Evolutionary conservation across 2,329 filamentous ascomycete genomes (phyloP).

Genomic region (Pseudopithomyces chartarum): DNA sequence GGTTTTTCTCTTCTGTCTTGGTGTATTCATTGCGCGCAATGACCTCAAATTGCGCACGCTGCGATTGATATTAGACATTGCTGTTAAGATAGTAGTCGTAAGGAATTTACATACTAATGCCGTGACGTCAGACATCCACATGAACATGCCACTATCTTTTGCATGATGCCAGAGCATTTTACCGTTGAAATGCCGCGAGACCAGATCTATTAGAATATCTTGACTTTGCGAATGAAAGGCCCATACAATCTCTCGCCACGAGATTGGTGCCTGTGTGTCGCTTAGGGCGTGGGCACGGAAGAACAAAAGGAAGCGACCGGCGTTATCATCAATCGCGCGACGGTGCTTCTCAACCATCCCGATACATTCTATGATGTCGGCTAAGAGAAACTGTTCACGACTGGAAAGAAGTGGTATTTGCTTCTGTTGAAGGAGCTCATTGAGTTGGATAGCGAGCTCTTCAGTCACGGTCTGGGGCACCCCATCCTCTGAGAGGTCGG

Average conservation of each 20-base stretch:
- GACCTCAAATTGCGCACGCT: conserved; percentile 82
- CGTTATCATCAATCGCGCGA: conserved; percentile 88
- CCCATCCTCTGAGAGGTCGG: conserved; percentile 58
- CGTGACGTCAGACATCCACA: conserved; percentile 83
- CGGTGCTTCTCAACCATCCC: conserved; percentile 85
- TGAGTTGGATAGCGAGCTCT: conserved; percentile 70
- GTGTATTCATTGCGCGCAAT: conserved; percentile 94
- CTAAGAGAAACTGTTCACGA: conserved; percentile 83
- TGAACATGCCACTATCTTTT: conserved; percentile 85
- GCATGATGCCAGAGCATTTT: conserved; percentile 85
- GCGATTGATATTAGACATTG: conserved; percentile 14
- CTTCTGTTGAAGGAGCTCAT: conserved; percentile 75
- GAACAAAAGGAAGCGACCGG: conserved; percentile 83
- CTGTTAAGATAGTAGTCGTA: neutral
- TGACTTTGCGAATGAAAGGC: conserved; percentile 85
- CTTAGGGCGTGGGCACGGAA: conserved; percentile 80
- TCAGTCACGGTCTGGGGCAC: conserved; percentile 72
- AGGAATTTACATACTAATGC: conserved; percentile 70
- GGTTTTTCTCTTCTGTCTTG: conserved; percentile 83
- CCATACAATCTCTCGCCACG: conserved; percentile 79
- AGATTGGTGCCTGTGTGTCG: conserved; percentile 65
- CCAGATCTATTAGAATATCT: conserved; percentile 85
- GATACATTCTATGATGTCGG: conserved; percentile 83
- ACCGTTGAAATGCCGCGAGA: conserved; percentile 77
- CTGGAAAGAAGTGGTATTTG: conserved; percentile 80